A percentile compares a stretch with the other conserved stretches of the same genome.
Evolutionary conservation across 495 filamentous ascomycete species (phyloP).

Genomic region (Elaphomyces granulatus): DNA sequence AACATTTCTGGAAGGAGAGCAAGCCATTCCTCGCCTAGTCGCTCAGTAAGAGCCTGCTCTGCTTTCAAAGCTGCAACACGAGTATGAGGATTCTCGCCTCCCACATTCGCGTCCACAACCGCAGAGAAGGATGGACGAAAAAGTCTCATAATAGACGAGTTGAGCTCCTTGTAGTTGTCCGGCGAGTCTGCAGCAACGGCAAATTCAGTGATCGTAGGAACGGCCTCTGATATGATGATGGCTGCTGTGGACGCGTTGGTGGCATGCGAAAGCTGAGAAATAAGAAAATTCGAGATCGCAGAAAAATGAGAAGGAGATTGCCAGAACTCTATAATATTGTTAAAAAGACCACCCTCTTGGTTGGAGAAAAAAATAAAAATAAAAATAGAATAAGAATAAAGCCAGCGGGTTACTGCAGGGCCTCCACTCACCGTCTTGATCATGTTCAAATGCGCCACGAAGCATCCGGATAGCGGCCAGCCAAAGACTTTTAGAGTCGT

Average conservation of each 20-base stretch:
- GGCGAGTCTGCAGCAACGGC: conserved; percentile 62
- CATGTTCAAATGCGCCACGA: conserved; percentile 60
- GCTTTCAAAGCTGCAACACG: conserved; percentile 67
- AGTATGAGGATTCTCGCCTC: conserved; percentile 31
- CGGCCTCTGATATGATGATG: conserved; percentile 31
- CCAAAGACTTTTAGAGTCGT: conserved; percentile 44
- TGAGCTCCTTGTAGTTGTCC: conserved; percentile 81
- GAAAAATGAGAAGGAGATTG: conserved; percentile 75
- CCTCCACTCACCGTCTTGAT: conserved; percentile 46
- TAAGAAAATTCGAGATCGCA: conserved; percentile 50
- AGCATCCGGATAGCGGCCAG: conserved; percentile 51
- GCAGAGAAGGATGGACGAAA: conserved; percentile 52
- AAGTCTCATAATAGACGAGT: conserved; percentile 55
- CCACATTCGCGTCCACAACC: conserved; percentile 24
- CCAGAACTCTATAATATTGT: conserved; percentile 65
- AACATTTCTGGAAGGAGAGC: conserved; percentile 82
- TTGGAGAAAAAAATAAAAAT: conserved; percentile 1
- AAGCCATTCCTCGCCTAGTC: conserved; percentile 85
- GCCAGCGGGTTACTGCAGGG: background rate
- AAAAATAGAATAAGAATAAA: background rate
- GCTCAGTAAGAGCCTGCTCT: conserved; percentile 59
- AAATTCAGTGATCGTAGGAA: conserved; percentile 57
- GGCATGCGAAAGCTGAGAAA: conserved; percentile 50
- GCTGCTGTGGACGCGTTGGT: conserved; percentile 23
- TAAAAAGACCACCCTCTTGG: no score